Base-by-base conservation (phyloP, 352 stramenopile genomes). In the Globisporangium paddicum region DNA sequence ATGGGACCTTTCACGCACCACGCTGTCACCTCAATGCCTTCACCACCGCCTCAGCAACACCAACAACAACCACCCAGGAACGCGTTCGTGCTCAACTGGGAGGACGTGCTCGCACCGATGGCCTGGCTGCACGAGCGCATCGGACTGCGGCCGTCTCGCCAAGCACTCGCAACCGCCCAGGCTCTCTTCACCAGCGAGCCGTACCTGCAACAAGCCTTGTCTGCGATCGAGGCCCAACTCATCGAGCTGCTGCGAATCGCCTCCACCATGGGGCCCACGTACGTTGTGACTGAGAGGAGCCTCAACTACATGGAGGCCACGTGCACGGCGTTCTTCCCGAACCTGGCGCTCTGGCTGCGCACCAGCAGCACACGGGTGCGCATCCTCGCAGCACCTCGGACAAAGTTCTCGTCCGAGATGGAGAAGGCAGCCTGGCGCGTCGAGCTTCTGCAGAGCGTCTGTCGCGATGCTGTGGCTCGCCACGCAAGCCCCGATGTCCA, bases 71-170 rank as follows among this genome's bases (percentile, higher is more conserved):
- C 50, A 9, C 32, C n/a, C 18, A 37, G 42, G 25, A 66, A 66
- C 21, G 71, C 59, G 16, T 67, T 88, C 49, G 70, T 85, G 45
- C 62, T 88, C 41, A 67, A 71, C 34, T 88, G 75, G 75, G 78
- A 88, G 54, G 72, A 88, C 59, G 75, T 86, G 7, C 54, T 88
- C 5, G 66, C 68, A 14, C 78, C 78, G 18, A 71, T 79, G 58
- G 63, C 75, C 30, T 67, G 75, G 34, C 66, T 88, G 34, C 57
- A 58, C 8, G 48, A 70, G 11, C 75, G 74, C 9, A 37, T 81
- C n/a, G 73, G 75, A 3, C 67, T 88, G 6, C 59, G 73, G 30
- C 46, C 73, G 11, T 74, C 73, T 8, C 65, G 63, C 26, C 48
- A 57, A 2, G 60, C 67, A 6, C 56, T 86, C 50, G 67, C 73